Percentiles rank a stretch among this genome's conserved stretches.
phyloP scores from a whole-genome alignment of 1,284 basidiomycete genomes.

The Peniophora sp. region DNA sequence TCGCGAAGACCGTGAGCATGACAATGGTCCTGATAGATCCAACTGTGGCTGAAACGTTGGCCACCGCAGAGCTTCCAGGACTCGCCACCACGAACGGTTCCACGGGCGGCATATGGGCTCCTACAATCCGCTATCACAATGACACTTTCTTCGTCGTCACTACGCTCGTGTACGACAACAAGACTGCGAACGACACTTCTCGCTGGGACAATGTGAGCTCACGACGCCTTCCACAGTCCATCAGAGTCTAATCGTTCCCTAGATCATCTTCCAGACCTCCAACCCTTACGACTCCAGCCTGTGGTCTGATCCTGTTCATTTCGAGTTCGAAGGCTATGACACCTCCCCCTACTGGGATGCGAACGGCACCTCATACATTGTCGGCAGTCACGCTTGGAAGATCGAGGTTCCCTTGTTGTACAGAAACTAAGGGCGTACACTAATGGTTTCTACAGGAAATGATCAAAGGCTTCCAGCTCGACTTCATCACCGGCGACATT shows the following conservation, averaged over 20 bases:
- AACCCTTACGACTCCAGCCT: constrained; percentile 19
- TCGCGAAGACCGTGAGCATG: constrained; percentile 9
- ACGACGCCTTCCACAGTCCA: not conserved
- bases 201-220: constrained; percentile 25
- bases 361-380: constrained; percentile 25
- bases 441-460: constrained; percentile 10
- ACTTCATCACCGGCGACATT: constrained; percentile 23
- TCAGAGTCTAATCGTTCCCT: not conserved
- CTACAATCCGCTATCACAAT: constrained; percentile 10
- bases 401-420: constrained; percentile 12
- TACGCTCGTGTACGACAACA: constrained; percentile 23
- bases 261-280: constrained; percentile 26
- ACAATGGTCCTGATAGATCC: constrained; percentile 13
- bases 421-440: too few relatives aligned
- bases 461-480: constrained; percentile 23
- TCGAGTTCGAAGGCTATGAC: constrained; percentile 28
- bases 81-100: constrained; percentile 13
- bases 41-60: too few relatives aligned
- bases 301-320: constrained; percentile 28
- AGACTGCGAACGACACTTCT: constrained; percentile 16
- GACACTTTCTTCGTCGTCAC: constrained; percentile 23
- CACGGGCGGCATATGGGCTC: constrained; percentile 19
- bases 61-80: constrained; percentile 12
- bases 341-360: constrained; percentile 28
- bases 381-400: constrained; percentile 25